phyloP scores from a whole-genome alignment of 2,329 filamentous ascomycete genomes.

The Xylariaceae sp. region DNA sequence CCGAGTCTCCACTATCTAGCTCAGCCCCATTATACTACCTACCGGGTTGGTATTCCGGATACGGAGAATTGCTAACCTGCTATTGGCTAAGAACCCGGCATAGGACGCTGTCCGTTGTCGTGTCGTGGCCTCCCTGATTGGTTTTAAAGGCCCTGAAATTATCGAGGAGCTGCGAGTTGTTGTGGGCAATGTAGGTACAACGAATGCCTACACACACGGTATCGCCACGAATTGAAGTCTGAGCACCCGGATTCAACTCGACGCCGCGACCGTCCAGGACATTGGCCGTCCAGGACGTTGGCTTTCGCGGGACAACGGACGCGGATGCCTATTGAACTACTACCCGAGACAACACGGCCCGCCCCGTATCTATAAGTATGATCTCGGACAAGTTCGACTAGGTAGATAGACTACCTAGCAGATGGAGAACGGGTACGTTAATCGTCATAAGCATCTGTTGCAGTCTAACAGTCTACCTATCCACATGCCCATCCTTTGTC shows the following conservation, averaged over 20 bases:
- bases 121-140: conserved; percentile 10
- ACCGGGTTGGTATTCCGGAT: background rate
- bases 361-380: conserved; percentile 1
- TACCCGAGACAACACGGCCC: conserved; percentile 13
- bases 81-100: conserved; percentile 7
- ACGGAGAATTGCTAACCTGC: conserved; percentile 6
- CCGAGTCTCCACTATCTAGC: background rate
- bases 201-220: no score
- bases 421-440: background rate
- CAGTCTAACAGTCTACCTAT: background rate
- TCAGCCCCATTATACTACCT: background rate
- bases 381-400: background rate
- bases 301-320: background rate
- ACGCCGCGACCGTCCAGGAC: background rate
- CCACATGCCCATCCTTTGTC: background rate
- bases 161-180: background rate
- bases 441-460: background rate
- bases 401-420: no score
- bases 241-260: background rate
- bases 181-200: no score
- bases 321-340: no score
- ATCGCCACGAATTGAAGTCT: no score
- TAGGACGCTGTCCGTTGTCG: background rate
- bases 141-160: background rate
- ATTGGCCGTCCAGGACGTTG: background rate